Evolutionary conservation across 768 basidiomycete genomes (phyloP).

Genomic region (Mycena haematopus): DNA sequence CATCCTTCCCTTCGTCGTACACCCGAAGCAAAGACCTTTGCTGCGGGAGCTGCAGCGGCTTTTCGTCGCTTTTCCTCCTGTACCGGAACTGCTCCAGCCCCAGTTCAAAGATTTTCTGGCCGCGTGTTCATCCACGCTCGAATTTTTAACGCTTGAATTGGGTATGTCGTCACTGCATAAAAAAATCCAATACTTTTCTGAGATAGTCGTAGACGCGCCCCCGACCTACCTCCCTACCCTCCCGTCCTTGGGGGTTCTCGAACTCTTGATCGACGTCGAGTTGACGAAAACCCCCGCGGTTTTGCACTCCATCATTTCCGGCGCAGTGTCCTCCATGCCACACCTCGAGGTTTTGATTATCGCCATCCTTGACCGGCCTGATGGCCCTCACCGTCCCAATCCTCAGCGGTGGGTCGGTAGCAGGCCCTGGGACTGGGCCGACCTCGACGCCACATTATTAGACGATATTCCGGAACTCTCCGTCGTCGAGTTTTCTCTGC

Average conservation of each 20-base stretch:
- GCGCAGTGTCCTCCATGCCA: not conserved
- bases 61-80: not conserved
- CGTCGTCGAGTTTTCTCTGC: constrained; percentile 4
- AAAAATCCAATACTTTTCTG: not conserved
- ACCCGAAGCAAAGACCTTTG: not conserved
- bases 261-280: constrained; percentile 7
- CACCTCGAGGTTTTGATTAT: constrained; percentile 2
- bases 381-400: not conserved
- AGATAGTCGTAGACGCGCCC: not conserved
- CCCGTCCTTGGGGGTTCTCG: not conserved
- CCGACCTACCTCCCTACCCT: constrained; percentile 5
- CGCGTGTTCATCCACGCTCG: constrained; percentile 1
- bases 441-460: constrained; percentile 1
- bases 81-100: not conserved
- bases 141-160: constrained; percentile 3
- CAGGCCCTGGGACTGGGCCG: not conserved
- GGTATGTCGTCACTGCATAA: not conserved
- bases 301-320: constrained; percentile 4
- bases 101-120: not conserved
- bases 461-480: not conserved
- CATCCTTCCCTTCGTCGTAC: not conserved
- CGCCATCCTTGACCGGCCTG: constrained; percentile 2
- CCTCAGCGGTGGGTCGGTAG: not conserved
- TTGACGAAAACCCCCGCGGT: not conserved
- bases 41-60: not conserved